Base-by-base conservation (phyloP, 2,329 filamentous ascomycete genomes). In the Cercospora sojina region DNA sequence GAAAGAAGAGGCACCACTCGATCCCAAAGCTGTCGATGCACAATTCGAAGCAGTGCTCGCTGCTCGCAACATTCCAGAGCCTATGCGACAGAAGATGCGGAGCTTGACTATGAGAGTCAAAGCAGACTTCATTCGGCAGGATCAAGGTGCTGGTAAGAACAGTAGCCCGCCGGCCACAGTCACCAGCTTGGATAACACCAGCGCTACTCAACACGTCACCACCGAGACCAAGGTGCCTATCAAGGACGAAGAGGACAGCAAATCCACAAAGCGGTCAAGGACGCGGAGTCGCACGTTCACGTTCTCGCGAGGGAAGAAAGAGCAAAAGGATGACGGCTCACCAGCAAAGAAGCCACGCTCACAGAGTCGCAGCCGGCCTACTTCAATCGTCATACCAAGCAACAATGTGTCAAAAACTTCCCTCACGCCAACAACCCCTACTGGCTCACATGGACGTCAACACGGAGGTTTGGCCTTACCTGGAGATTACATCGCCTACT, bases 11-110 rank as follows among this genome's bases (percentile, higher is more conserved):
- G 78, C 83, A 77, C 80, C 80, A 59, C 77, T 85, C 64, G 76
- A 87, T 70, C 79, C 82, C 0, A 84, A 84, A 70, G 80, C 83
- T n/a, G 81, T 87, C 5, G 90, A 91, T 71, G 82, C 80, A 59
- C 86, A 86, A 57, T 89, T 89, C 67, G 87, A 89, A 73, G 83
- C 83, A 59, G 82, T 89, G 32, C 76, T 89, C 72, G 92, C 97
- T 77, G 88, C 93, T 18, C 87, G 94, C 70, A 97, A 98, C 74
- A 96, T 98, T 63, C 93, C 94, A 3, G 91, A 96, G 75, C 91
- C 97, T 70, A 93, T 97, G 83, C 86, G 94, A 64, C 92, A 94
- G 78, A 96, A 96, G 81, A 97, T 99, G 93, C 87, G 94, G 55
- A 93, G 89, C 64, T 83, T 99, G 67, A 92, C 91, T 69, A 86